phyloP scores from a whole-genome alignment of 345 rosid genomes.

The Dipteronia sinensis region DNA sequence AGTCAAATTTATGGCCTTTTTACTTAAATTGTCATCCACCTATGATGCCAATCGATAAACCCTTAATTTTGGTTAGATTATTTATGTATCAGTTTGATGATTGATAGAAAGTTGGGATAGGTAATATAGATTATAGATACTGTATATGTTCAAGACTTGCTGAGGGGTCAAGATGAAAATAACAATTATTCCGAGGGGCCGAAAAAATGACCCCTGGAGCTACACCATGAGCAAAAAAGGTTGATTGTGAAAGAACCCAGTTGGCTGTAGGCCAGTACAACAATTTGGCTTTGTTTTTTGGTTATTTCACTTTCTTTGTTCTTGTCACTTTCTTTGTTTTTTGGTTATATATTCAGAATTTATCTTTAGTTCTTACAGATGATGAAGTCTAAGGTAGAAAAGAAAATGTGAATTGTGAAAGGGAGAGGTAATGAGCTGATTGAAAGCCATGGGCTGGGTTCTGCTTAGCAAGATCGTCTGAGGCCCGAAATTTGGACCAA shows the following conservation, averaged over 20 bases:
- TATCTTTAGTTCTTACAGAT: background rate
- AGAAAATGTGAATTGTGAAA: background rate
- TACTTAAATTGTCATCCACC: background rate
- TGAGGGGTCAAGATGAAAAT: background rate
- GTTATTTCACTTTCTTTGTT: too few species aligned
- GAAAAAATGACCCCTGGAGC: slow-evolving; percentile 4
- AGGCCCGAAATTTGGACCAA: too few species aligned
- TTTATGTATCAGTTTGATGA: too few species aligned
- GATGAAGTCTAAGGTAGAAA: background rate
- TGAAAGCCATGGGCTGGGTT: background rate
- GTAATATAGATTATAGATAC: too few species aligned
- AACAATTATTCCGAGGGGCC: background rate
- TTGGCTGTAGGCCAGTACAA: slow-evolving; percentile 1
- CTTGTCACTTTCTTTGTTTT: background rate
- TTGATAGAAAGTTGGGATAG: too few species aligned
- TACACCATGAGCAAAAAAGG: background rate
- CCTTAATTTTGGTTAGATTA: too few species aligned
- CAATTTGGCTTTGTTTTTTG: background rate
- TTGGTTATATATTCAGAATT: background rate
- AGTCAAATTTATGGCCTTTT: background rate
- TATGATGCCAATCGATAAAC: background rate
- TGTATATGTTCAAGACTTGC: background rate
- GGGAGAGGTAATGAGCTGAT: background rate
- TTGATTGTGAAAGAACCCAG: slow-evolving; percentile 3
- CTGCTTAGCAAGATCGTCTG: background rate